Evolutionary conservation across 2,329 filamentous ascomycete genomes (phyloP).

Genomic region (Botrytis fabae): DNA sequence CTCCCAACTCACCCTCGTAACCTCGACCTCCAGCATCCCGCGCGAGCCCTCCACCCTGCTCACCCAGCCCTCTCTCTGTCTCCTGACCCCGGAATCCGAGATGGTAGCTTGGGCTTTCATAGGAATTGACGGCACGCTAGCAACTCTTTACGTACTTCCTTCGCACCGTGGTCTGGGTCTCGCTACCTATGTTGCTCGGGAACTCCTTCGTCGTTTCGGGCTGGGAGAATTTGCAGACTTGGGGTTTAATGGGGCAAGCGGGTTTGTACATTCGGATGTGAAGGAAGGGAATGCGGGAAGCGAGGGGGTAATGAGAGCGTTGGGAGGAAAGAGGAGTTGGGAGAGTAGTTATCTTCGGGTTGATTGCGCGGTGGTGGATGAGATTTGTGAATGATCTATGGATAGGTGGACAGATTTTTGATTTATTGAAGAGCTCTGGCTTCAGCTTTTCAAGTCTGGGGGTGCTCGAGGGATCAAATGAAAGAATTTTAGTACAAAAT

Average conservation of each 20-base stretch:
- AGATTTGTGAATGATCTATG: not conserved
- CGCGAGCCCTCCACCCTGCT: conserved; percentile 33
- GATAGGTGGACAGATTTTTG: not conserved
- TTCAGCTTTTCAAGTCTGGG: not conserved
- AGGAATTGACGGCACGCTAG: conserved; percentile 35
- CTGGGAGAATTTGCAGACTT: conserved; percentile 34
- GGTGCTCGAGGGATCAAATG: too few species aligned
- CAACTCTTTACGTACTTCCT: conserved; percentile 38
- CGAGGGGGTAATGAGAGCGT: conserved; percentile 38
- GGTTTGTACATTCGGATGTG: conserved; percentile 39
- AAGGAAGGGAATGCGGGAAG: conserved; percentile 37
- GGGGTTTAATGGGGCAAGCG: conserved; percentile 35
- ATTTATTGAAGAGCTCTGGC: not conserved
- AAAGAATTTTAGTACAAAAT: not conserved
- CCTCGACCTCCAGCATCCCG: conserved; percentile 36
- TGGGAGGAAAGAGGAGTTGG: conserved; percentile 30
- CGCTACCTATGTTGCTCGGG: conserved; percentile 32
- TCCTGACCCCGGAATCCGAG: conserved; percentile 28
- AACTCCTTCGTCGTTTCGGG: conserved; percentile 30
- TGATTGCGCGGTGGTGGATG: conserved; percentile 28
- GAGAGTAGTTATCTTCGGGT: conserved; percentile 36
- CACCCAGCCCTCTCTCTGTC: conserved; percentile 33
- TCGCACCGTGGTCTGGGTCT: conserved; percentile 36
- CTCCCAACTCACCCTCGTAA: conserved; percentile 35
- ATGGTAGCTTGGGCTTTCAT: conserved; percentile 39